Conservation (phyloP, 805 yeast genomes). For the Candida maesae region DNA sequence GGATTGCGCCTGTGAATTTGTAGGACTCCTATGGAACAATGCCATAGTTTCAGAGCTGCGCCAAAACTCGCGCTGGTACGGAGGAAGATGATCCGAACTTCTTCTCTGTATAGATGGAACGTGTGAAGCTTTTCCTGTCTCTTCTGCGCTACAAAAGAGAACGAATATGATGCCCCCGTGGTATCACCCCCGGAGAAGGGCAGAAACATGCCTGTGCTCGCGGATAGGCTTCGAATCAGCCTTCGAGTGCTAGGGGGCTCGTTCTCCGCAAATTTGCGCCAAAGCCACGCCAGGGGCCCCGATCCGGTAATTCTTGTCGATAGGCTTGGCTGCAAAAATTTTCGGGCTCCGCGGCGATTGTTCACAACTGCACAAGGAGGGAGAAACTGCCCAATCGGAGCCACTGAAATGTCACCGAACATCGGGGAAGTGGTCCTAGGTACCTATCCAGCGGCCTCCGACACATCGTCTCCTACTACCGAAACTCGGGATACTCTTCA, state of each 20-base stretch:
- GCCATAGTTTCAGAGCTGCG: not conserved
- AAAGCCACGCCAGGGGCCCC: not conserved
- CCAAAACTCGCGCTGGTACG: no score
- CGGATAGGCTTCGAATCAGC: no score
- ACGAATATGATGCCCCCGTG: no score
- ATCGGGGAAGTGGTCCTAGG: slow-evolving; percentile 2
- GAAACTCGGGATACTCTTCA: not conserved
- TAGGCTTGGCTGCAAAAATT: not conserved
- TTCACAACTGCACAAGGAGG: slow-evolving; percentile 5
- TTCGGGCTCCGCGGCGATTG: slow-evolving; percentile 1
- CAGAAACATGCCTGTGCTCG: no score
- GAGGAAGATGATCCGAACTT: not conserved
- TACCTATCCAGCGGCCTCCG: slow-evolving; percentile 6
- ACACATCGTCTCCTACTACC: not conserved
- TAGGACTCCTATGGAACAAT: slow-evolving; percentile 1
- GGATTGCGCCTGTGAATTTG: no score
- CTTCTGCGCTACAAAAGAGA: not conserved
- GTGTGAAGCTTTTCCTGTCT: not conserved
- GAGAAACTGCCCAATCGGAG: slow-evolving; percentile 5
- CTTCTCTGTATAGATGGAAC: no score
- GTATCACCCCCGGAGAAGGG: no score
- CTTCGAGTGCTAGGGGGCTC: not conserved
- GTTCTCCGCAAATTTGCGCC: not conserved
- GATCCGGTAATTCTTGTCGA: not conserved
- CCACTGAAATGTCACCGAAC: slow-evolving; percentile 9